A percentile compares a stretch with the other conserved stretches of the same genome.
Conservation (phyloP, 2,329 filamentous ascomycete species). For the Phialocephala sp. region DNA sequence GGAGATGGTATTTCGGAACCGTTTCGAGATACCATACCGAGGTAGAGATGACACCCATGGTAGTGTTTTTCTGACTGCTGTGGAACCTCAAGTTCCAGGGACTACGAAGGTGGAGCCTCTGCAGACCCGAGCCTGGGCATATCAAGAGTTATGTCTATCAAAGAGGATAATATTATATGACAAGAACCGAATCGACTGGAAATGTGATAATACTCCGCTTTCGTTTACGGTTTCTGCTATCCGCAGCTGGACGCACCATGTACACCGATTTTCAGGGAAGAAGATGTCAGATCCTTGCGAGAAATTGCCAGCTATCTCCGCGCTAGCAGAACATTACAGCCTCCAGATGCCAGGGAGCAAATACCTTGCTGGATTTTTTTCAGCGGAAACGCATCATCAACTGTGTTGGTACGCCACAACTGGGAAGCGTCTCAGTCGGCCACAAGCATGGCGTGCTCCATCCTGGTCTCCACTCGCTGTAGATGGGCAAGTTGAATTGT, state of each 20-base stretch:
- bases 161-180: neutral
- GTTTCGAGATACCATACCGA: neutral
- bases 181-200: neutral
- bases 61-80: neutral
- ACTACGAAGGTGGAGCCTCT: neutral
- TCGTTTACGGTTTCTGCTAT: neutral
- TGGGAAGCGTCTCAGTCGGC: neutral
- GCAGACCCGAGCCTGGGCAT: neutral
- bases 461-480: neutral
- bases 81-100: neutral
- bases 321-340: neutral
- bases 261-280: neutral
- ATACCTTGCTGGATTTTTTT: neutral
- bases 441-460: neutral
- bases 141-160: neutral
- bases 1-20: neutral
- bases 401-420: neutral
- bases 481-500: neutral
- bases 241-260: neutral
- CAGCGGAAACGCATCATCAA: neutral
- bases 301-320: neutral
- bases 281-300: neutral
- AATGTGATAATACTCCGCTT: neutral
- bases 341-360: neutral
- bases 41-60: neutral